Evolutionary conservation across 2,329 filamentous ascomycete genomes (phyloP).

Genomic region (Apiospora hydei): DNA sequence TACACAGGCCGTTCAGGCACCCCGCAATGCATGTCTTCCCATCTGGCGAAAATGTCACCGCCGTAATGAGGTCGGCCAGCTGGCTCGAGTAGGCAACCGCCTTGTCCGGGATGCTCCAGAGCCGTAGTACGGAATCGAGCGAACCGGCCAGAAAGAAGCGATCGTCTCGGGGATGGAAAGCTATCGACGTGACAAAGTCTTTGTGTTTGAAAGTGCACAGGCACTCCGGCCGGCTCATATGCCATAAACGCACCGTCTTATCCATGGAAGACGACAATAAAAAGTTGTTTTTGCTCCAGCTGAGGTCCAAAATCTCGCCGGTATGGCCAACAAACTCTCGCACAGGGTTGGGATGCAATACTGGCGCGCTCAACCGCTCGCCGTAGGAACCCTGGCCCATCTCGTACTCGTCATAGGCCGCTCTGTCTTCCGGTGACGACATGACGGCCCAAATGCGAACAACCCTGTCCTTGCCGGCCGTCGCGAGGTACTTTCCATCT

Average conservation of each 20-base stretch:
- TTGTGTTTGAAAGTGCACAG: conserved; percentile 93
- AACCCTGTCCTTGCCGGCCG: conserved; percentile 87
- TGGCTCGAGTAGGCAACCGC: conserved; percentile 83
- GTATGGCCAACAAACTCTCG: conserved; percentile 85
- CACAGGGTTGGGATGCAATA: conserved; percentile 81
- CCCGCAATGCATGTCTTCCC: conserved; percentile 90
- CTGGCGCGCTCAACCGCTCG: conserved; percentile 82
- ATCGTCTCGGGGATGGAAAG: conserved; percentile 94
- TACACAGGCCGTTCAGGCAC: conserved; percentile 82
- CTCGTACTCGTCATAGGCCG: conserved; percentile 71
- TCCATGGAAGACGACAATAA: conserved; percentile 96
- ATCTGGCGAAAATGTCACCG: conserved; percentile 92
- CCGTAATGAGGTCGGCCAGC: conserved; percentile 87
- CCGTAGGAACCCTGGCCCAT: conserved; percentile 53
- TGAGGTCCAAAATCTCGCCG: conserved; percentile 86
- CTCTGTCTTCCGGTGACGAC: conserved; percentile 79
- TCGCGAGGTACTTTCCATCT: conserved; percentile 89
- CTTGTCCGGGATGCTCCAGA: conserved; percentile 98
- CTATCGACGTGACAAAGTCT: conserved; percentile 93
- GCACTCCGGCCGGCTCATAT: conserved; percentile 83
- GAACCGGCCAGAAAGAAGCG: conserved; percentile 96
- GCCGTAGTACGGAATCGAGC: conserved; percentile 82
- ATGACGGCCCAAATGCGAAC: conserved; percentile 91
- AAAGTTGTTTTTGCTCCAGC: conserved; percentile 99
- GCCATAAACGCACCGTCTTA: conserved; percentile 95